phyloP scores from a whole-genome alignment of 169 alveolate species.

The Sarcocystis neurona region DNA sequence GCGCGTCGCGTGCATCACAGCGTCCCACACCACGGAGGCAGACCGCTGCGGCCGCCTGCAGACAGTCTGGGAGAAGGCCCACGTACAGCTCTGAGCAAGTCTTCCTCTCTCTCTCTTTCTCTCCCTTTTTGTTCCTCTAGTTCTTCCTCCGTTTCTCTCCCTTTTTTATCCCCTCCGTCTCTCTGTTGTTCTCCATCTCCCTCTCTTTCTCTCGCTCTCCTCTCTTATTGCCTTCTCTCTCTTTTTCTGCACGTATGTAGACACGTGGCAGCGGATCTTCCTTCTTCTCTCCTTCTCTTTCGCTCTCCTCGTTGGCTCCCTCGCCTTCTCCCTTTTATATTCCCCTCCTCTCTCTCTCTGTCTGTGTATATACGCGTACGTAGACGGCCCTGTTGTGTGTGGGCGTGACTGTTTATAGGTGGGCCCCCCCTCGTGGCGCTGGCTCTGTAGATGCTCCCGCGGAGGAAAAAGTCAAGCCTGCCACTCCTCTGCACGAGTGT shows the following conservation, averaged over 20 bases:
- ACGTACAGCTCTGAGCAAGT: too few relatives aligned
- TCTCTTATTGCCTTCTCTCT: background rate
- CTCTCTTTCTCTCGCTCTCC: background rate
- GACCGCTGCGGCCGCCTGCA: too few relatives aligned
- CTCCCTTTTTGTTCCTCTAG: background rate
- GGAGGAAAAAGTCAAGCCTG: too few relatives aligned
- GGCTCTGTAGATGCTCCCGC: too few relatives aligned
- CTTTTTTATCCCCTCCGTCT: too few relatives aligned
- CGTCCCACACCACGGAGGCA: too few relatives aligned
- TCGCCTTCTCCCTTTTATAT: background rate
- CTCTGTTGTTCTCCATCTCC: background rate
- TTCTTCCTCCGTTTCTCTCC: background rate
- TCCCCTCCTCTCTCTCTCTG: background rate
- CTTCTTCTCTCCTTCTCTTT: slow-evolving; percentile 1
- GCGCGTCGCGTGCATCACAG: too few relatives aligned
- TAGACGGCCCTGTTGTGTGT: too few relatives aligned
- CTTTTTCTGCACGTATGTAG: background rate
- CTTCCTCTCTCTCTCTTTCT: background rate
- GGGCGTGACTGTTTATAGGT: too few relatives aligned
- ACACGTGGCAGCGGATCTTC: background rate
- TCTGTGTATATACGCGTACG: background rate
- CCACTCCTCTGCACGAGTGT: too few relatives aligned
- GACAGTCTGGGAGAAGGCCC: too few relatives aligned
- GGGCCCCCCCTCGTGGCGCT: too few relatives aligned
- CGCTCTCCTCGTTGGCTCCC: background rate